These are phyloP conservation scores for Davidsoniella eucalypti DNA, from an alignment of 2,329 filamentous ascomycete species.

Conservation along the genomic window DNA sequence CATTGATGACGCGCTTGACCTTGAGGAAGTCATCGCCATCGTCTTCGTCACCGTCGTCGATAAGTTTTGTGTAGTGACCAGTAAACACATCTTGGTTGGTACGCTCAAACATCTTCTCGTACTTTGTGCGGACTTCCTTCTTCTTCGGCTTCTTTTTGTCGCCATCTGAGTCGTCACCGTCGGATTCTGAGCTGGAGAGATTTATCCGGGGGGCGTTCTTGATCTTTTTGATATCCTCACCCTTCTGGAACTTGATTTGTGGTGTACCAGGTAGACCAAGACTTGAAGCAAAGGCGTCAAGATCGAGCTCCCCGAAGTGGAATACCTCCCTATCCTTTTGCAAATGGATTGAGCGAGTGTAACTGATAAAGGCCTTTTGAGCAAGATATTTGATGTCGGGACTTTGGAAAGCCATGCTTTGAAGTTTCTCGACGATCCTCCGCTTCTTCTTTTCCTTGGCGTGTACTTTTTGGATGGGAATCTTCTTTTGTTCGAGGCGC, in stretches of 20 bases:
- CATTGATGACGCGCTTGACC: slow-evolving; percentile 73
- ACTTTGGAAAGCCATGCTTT: slow-evolving; percentile 92
- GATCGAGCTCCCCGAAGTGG: slow-evolving; percentile 61
- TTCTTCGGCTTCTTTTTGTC: slow-evolving; percentile 41
- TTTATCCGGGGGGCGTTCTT: slow-evolving; percentile 70
- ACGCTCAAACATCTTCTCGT: slow-evolving; percentile 94
- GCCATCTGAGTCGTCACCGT: slow-evolving; percentile 35
- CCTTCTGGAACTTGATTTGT: slow-evolving; percentile 83
- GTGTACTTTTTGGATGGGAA: slow-evolving; percentile 74
- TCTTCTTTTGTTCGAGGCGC: slow-evolving; percentile 72
- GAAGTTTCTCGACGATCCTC: slow-evolving; percentile 67
- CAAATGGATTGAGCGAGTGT: slow-evolving; percentile 67
- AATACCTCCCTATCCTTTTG: slow-evolving; percentile 90
- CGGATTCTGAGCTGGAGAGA: slow-evolving; percentile 40
- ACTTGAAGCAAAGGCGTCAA: slow-evolving; percentile 74
- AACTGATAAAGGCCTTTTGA: slow-evolving; percentile 89
- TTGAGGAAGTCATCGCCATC: slow-evolving; percentile 71
- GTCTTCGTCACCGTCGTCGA: slow-evolving; percentile 39
- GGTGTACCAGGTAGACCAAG: slow-evolving; percentile 81
- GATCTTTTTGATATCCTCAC: slow-evolving; percentile 66
- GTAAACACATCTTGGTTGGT: slow-evolving; percentile 91
- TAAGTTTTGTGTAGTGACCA: slow-evolving; percentile 81
- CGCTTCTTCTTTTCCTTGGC: slow-evolving; percentile 80
- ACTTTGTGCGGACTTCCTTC: slow-evolving; percentile 72
- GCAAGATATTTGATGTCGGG: slow-evolving; percentile 86